Conservation (phyloP, 257 asterid genomes). For the Cynanchum wilfordii region DNA sequence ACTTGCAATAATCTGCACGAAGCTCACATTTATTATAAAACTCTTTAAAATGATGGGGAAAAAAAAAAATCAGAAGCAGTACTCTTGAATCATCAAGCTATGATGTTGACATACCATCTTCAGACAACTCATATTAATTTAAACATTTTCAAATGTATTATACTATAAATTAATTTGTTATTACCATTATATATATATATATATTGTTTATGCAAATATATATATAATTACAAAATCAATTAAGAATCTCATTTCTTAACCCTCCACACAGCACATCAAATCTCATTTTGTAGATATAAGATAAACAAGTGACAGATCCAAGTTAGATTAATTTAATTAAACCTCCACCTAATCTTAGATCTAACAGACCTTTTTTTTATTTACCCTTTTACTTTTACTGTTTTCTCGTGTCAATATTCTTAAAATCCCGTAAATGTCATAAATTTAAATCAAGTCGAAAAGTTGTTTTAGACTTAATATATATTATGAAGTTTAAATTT, state of each 20-base stretch:
- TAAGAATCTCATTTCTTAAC: constrained; percentile 13
- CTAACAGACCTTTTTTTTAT: not conserved
- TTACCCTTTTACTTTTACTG: too few species aligned
- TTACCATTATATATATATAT: not conserved
- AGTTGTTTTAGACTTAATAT: too few species aligned
- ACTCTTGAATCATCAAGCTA: constrained; percentile 5
- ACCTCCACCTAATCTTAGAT: not conserved
- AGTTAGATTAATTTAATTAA: constrained; percentile 16
- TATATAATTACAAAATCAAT: constrained; percentile 19
- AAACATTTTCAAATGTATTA: constrained; percentile 8
- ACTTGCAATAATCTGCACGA: too few species aligned
- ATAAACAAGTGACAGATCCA: constrained; percentile 15
- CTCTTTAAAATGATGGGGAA: not conserved
- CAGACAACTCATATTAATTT: constrained; percentile 35
- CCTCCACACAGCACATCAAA: constrained; percentile 16
- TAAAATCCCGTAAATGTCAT: too few species aligned
- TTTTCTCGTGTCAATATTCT: too few species aligned
- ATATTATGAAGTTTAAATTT: too few species aligned
- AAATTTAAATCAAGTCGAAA: too few species aligned
- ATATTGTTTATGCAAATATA: not conserved
- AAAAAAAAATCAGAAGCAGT: not conserved
- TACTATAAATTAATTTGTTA: constrained; percentile 9
- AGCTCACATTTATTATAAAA: too few species aligned
- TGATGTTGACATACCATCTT: constrained; percentile 47
- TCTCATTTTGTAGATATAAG: constrained; percentile 3